A percentile compares a stretch with the other conserved stretches of the same genome.
Conservation (phyloP, 1,139 yeast genomes). For the Scheffersomyces illinoinensis region DNA sequence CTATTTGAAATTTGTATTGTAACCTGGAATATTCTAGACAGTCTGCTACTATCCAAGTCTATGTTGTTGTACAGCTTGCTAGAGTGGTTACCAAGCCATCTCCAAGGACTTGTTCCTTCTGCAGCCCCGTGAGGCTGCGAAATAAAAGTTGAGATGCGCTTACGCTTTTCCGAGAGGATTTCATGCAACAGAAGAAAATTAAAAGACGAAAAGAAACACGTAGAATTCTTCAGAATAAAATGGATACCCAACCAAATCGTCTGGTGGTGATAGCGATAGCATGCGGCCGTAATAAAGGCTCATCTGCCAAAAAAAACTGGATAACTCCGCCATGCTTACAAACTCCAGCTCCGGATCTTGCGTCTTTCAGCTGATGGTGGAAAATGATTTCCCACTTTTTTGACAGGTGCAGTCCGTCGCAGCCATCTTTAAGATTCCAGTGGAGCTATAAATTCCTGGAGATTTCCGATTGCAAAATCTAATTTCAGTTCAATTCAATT, state of each 20-base stretch:
- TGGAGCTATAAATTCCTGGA: background rate
- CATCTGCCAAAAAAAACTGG: background rate
- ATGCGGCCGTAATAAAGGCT: background rate
- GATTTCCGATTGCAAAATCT: background rate
- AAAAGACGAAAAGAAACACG: background rate
- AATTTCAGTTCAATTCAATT: background rate
- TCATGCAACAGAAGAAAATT: background rate
- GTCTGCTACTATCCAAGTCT: too few relatives aligned
- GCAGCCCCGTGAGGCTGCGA: background rate
- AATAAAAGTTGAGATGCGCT: background rate
- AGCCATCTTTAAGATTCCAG: background rate
- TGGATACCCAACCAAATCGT: background rate
- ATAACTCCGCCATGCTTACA: background rate
- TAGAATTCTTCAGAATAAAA: background rate
- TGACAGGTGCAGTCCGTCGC: background rate
- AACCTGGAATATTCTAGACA: too few relatives aligned
- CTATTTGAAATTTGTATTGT: too few relatives aligned
- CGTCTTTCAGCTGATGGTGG: background rate
- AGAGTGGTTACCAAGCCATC: background rate
- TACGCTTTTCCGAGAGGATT: background rate
- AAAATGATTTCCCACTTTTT: background rate
- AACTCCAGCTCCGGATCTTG: background rate
- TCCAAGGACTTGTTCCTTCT: background rate
- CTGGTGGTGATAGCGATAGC: background rate
- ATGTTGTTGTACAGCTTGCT: background rate